Conservation (phyloP, 2,329 filamentous ascomycete genomes). For the Lachnellula hyalina region DNA sequence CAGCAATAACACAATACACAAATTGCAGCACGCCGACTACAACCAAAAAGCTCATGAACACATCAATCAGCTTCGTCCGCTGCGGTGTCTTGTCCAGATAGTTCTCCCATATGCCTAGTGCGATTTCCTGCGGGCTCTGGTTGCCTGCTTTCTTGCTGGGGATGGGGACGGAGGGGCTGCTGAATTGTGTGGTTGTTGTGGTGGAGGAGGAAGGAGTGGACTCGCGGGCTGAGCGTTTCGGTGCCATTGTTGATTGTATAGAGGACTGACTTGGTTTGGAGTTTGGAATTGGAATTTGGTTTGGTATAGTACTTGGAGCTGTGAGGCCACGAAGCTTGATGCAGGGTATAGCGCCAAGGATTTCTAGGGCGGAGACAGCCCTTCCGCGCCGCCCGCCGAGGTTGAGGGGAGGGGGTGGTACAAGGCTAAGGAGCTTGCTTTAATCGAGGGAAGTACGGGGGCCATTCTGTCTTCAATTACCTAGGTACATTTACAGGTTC, state of each 20-base stretch:
- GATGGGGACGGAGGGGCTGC: constrained; percentile 24
- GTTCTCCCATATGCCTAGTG: constrained; percentile 65
- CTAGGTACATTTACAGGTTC: background rate
- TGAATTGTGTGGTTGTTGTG: constrained; percentile 13
- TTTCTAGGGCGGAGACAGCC: background rate
- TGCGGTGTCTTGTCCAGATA: constrained; percentile 81
- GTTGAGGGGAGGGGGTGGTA: too few relatives aligned
- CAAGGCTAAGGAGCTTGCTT: too few relatives aligned
- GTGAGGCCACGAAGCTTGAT: constrained; percentile 28
- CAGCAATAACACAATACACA: constrained; percentile 81
- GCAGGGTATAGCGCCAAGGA: constrained; percentile 8
- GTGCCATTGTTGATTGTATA: constrained; percentile 38
- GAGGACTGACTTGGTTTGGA: constrained; percentile 5
- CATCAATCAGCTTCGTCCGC: constrained; percentile 85
- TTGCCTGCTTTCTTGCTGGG: constrained; percentile 19
- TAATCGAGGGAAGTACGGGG: too few relatives aligned
- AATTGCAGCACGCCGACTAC: constrained; percentile 88
- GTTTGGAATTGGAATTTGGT: constrained; percentile 8
- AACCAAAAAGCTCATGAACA: constrained; percentile 83
- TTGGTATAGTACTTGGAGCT: constrained; percentile 1
- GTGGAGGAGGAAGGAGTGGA: constrained; percentile 19
- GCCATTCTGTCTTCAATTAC: background rate
- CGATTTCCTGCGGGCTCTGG: constrained; percentile 46
- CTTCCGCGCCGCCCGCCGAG: too few relatives aligned
- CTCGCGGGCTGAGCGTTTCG: constrained; percentile 40